Evolutionary conservation across 257 asterid species (phyloP), one percentile per base, ranked within the genome.

Genomic region (Solanum dulcamara): DNA sequence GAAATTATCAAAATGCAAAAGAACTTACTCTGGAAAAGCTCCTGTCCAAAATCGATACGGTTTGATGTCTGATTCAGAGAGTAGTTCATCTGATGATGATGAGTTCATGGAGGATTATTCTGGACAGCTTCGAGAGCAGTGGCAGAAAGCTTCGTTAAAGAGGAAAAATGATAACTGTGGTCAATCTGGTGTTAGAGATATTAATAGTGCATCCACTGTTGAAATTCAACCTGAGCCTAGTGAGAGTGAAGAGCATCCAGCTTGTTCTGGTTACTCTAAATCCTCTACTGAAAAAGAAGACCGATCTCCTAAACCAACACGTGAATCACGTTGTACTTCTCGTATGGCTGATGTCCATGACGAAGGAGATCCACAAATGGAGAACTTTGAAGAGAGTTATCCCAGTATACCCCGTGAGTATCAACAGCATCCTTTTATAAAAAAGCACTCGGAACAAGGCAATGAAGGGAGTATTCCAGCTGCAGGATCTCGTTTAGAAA

Each of bases 1-100:
- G 64, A 93, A 93, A 87, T 90, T 96, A 88, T 93, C 98, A 3
- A 96, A 93, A 87, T 91, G 98, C 88, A 95, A 93, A 84, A 92
- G 99, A 10, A 95, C 99, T n/a, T 96, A 95, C 88, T 95, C 97
- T 51, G 97, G 96, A 81, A 93, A 89, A 89, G 89, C 88, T 75
- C 84, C 90, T 30, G 20, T 86, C 48, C 88, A 88, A 79, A 92
- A 88, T 84, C 86, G 86, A 20, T 93, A 86, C 89, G 96, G 97
- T 86, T 84, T 93, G 84, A 44, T 83, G 81, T 30, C 87, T 32
- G 93, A 91, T 46, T 87, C 92, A 1, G 93, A 90, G 74, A 86
- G 79, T 83, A 91, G 89, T 83, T 86, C 91, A 50, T 92, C 95
- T 71, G 94, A 84, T 74, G 71, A 87, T 85, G 99, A 96, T 72